Conservation (phyloP, 306 rosid genomes). For the Abrus precatorius region DNA sequence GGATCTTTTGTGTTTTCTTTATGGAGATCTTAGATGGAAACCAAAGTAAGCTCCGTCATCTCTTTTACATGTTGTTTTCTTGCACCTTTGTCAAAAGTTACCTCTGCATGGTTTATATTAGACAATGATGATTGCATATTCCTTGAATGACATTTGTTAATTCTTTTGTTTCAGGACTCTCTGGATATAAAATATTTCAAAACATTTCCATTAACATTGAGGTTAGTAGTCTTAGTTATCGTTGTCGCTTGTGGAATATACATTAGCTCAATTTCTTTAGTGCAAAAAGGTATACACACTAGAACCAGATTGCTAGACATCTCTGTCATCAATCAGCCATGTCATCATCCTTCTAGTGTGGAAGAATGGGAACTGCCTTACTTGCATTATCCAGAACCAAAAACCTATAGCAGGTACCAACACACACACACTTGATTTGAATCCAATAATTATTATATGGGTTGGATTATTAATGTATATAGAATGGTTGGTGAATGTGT, state of each 20-base stretch:
- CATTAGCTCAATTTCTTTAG: constrained; percentile 53
- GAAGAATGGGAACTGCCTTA: constrained; percentile 58
- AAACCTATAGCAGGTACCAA: constrained; percentile 60
- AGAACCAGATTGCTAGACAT: constrained; percentile 45
- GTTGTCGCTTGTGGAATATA: constrained; percentile 61
- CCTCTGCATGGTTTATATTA: not conserved
- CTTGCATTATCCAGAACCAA: constrained; percentile 72
- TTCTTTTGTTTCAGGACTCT: constrained; percentile 56
- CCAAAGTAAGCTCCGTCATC: constrained; percentile 55
- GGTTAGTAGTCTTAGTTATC: constrained; percentile 56
- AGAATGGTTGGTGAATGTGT: constrained; percentile 47
- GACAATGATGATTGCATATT: not conserved
- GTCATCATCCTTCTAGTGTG: constrained; percentile 44
- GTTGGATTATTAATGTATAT: not conserved
- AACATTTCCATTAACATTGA: constrained; percentile 62
- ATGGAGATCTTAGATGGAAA: constrained; percentile 67
- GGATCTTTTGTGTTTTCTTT: constrained; percentile 40
- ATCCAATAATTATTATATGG: not conserved
- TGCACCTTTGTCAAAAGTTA: not conserved
- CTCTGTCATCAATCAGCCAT: constrained; percentile 47
- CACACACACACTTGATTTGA: not conserved
- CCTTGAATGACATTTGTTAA: constrained; percentile 25
- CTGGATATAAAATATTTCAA: constrained; percentile 57
- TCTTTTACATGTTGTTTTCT: not conserved
- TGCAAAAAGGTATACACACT: constrained; percentile 46